Percentiles rank a stretch among this genome's conserved stretches.
These are phyloP conservation scores for Nitzschia sp. DNA, from an alignment of 108 stramenopile species.

Conservation along the genomic window DNA sequence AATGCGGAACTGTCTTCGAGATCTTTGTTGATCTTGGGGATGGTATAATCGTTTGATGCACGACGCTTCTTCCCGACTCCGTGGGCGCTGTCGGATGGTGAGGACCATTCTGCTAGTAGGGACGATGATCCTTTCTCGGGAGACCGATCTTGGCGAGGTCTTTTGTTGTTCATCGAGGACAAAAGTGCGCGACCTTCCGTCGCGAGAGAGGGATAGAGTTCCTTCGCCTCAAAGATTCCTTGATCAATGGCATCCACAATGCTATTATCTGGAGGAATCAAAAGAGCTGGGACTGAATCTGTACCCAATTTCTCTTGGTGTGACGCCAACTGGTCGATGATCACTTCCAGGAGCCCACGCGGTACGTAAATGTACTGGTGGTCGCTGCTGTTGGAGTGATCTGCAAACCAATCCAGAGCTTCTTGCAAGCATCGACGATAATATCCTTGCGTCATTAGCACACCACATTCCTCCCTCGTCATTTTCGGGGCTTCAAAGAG, in stretches of 20 bases:
- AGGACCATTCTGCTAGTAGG: background rate
- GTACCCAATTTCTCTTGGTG: background rate
- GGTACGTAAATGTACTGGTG: slow-evolving; percentile 25
- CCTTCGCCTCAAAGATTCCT: background rate
- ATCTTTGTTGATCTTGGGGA: background rate
- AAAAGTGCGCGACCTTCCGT: background rate
- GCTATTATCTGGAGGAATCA: background rate
- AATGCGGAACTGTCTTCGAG: slow-evolving; percentile 6
- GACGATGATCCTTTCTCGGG: background rate
- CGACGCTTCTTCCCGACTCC: slow-evolving; percentile 7
- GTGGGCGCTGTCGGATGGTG: no score
- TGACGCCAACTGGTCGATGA: slow-evolving; percentile 4
- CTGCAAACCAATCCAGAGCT: slow-evolving; percentile 29
- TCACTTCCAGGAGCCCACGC: slow-evolving; percentile 13
- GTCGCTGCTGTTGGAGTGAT: slow-evolving; percentile 1
- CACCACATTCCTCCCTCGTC: slow-evolving; percentile 30
- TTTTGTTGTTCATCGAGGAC: background rate
- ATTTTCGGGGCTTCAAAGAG: slow-evolving; percentile 20
- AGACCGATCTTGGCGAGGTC: background rate
- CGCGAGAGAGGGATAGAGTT: background rate
- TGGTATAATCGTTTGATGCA: background rate
- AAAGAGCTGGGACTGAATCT: background rate
- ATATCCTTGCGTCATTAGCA: slow-evolving; percentile 8
- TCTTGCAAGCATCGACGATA: slow-evolving; percentile 40
- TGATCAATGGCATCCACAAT: background rate